Percentiles rank a stretch among this genome's conserved stretches.
These are phyloP conservation scores for Dicorynia guianensis DNA, from an alignment of 306 rosid genomes.

Conservation along the genomic window DNA sequence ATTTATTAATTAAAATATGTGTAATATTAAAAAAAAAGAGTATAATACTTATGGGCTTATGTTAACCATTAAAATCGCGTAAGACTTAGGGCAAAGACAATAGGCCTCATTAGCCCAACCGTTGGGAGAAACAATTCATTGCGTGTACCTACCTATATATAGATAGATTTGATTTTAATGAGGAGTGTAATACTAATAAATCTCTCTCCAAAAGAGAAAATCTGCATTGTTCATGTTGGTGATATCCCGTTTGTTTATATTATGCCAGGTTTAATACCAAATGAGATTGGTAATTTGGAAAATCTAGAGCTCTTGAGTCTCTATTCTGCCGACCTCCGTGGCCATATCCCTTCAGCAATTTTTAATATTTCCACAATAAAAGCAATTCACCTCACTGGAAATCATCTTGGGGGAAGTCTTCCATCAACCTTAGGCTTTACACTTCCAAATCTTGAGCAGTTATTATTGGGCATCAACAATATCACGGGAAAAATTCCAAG, in stretches of 20 bases:
- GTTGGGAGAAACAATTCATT: no score
- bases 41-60: no score
- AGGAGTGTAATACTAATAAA: no score
- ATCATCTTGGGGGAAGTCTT: not conserved
- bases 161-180: no score
- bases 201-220: no score
- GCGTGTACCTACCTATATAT: no score
- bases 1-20: no score
- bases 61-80: no score
- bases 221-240: no score
- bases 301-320: not conserved
- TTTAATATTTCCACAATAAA: not conserved
- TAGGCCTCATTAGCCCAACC: no score
- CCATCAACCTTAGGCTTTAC: not conserved
- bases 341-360: not conserved
- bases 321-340: not conserved
- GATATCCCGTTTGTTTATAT: not conserved
- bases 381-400: not conserved
- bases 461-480: not conserved
- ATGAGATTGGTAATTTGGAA: not conserved
- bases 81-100: not conserved
- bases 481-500: not conserved
- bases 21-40: no score
- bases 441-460: not conserved
- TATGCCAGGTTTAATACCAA: not conserved